Percentiles rank a stretch among this genome's conserved stretches.
phyloP scores from a whole-genome alignment of 73 alveolate genomes.

The Stentor coeruleus region DNA sequence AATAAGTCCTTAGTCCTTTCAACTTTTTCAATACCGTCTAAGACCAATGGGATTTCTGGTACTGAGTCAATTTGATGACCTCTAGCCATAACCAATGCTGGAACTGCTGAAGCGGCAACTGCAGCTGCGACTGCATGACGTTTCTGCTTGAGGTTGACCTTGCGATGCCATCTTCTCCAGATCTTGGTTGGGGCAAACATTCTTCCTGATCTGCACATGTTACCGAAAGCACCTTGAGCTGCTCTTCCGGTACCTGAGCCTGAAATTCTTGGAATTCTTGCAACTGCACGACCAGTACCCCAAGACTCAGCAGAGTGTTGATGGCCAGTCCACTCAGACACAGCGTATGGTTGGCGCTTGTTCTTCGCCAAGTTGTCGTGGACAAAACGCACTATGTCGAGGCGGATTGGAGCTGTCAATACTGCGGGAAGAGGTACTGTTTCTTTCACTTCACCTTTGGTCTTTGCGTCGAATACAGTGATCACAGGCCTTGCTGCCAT shows the following conservation, averaged over 20 bases:
- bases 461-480: conserved; percentile 62
- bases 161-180: conserved; percentile 99
- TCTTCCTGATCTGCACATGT: conserved; percentile 98
- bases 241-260: conserved; percentile 99
- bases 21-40: conserved; percentile 79
- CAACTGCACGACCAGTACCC: conserved; percentile 99
- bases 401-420: conserved; percentile 96
- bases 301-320: conserved; percentile 99
- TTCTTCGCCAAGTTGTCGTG: conserved; percentile 93
- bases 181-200: conserved; percentile 97
- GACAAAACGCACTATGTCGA: conserved; percentile 94
- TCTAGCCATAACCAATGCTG: conserved; percentile 97
- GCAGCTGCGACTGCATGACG: conserved; percentile 99
- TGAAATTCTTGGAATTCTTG: conserved; percentile 99
- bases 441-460: conserved; percentile 62
- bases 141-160: conserved; percentile 94
- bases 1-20: conserved; percentile 89
- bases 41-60: conserved; percentile 97
- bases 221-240: conserved; percentile 99
- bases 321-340: conserved; percentile 83
- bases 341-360: conserved; percentile 97
- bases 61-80: conserved; percentile 95
- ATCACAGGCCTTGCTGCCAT: conserved; percentile 87
- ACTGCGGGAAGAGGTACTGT: conserved; percentile 91
- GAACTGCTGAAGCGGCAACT: conserved; percentile 97